phyloP scores from a whole-genome alignment of 2,329 filamentous ascomycete genomes.

The Cytospora piceicola region DNA sequence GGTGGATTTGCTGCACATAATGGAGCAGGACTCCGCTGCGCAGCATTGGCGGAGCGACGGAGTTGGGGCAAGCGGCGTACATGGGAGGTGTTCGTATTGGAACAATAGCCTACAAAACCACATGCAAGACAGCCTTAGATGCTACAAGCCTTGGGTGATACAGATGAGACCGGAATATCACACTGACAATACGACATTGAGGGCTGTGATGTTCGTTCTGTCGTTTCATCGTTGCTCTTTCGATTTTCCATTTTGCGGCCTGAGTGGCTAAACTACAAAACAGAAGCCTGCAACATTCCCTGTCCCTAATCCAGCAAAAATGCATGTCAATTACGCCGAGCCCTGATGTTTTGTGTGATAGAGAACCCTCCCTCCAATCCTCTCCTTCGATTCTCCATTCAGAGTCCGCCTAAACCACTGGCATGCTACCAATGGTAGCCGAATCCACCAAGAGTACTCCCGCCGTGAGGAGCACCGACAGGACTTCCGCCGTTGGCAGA shows the following conservation, averaged over 20 bases:
- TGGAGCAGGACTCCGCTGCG: not conserved
- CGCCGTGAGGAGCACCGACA: slow-evolving; percentile 15
- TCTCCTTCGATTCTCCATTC: slow-evolving; percentile 20
- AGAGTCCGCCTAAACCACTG: slow-evolving; percentile 20
- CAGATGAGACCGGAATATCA: not conserved
- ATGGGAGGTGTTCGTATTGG: not conserved
- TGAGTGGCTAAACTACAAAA: slow-evolving; percentile 22
- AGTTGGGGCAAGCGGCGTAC: not conserved
- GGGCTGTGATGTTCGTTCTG: slow-evolving; percentile 7
- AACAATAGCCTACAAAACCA: not conserved
- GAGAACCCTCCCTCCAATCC: slow-evolving; percentile 12
- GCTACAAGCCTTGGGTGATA: not conserved
- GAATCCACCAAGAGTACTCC: slow-evolving; percentile 14
- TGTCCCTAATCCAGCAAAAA: slow-evolving; percentile 32
- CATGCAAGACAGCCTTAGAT: not conserved
- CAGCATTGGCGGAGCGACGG: not conserved
- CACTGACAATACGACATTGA: not conserved
- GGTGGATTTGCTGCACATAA: not conserved
- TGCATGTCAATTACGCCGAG: slow-evolving; percentile 31
- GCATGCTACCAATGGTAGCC: slow-evolving; percentile 11
- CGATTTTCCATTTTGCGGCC: slow-evolving; percentile 25
- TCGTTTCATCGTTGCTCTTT: slow-evolving; percentile 26
- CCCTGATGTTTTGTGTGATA: slow-evolving; percentile 30
- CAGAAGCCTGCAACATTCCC: slow-evolving; percentile 25
- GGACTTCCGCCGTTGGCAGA: slow-evolving; percentile 2